phyloP scores from a whole-genome alignment of 257 asterid species.

The Anisodus tanguticus region DNA sequence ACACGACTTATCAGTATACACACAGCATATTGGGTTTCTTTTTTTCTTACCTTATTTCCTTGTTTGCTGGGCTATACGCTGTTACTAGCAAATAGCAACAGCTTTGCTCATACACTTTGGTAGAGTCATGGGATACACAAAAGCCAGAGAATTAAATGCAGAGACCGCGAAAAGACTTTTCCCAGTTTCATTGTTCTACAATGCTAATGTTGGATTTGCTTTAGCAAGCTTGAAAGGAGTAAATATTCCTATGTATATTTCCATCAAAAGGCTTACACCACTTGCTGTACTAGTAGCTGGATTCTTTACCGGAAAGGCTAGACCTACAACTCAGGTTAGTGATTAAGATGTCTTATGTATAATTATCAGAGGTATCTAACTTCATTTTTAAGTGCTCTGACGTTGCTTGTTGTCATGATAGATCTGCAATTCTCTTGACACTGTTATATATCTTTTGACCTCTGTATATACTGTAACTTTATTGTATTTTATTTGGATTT shows the following conservation, averaged over 20 bases:
- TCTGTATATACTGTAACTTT: neutral
- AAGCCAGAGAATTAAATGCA: slow-evolving; percentile 64
- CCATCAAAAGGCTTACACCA: slow-evolving; percentile 97
- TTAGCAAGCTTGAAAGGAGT: slow-evolving; percentile 98
- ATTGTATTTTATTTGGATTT: neutral
- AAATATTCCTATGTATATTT: slow-evolving; percentile 98
- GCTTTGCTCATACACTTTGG: slow-evolving; percentile 80
- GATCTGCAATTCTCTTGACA: slow-evolving; percentile 4
- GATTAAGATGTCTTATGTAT: neutral
- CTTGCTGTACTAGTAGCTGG: slow-evolving; percentile 95
- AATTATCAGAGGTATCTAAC: neutral
- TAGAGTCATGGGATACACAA: slow-evolving; percentile 78
- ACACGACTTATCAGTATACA: neutral
- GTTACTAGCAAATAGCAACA: slow-evolving; percentile 86
- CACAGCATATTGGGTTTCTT: neutral
- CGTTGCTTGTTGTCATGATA: neutral
- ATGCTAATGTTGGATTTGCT: slow-evolving; percentile 97
- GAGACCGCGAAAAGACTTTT: slow-evolving; percentile 81
- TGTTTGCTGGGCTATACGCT: slow-evolving; percentile 42
- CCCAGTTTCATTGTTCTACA: slow-evolving; percentile 89
- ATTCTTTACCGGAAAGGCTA: slow-evolving; percentile 83
- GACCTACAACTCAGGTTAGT: slow-evolving; percentile 85
- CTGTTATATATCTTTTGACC: neutral
- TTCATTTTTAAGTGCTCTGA: neutral
- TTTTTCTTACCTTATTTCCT: slow-evolving; percentile 30